phyloP scores from a whole-genome alignment of 2,329 filamentous ascomycete species.

The Pestalotiopsis sp. region DNA sequence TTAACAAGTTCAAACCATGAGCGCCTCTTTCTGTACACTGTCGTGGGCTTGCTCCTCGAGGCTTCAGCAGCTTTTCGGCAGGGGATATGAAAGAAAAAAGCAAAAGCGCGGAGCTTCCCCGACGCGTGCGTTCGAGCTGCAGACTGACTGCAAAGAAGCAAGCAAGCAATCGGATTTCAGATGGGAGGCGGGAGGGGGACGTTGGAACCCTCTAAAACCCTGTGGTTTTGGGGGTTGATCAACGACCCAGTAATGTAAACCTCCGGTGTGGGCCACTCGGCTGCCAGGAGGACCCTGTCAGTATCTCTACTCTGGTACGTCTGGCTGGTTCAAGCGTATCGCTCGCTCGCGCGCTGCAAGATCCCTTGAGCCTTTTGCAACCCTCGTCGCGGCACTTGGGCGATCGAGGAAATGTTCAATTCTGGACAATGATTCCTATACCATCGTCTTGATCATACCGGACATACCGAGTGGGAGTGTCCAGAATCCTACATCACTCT shows the following conservation, averaged over 20 bases:
- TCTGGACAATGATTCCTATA: not conserved
- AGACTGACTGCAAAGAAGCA: not conserved
- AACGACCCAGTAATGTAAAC: not conserved
- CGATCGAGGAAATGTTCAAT: not conserved
- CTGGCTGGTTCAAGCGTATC: not conserved
- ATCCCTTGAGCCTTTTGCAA: not conserved
- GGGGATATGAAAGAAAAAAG: not conserved
- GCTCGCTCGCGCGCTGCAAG: not conserved
- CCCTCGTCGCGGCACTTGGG: not conserved
- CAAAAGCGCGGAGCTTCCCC: not conserved
- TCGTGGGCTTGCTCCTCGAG: not conserved
- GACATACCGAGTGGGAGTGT: too few relatives aligned
- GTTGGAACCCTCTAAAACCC: not conserved
- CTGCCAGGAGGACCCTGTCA: not conserved
- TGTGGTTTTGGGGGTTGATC: not conserved
- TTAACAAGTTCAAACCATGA: not conserved
- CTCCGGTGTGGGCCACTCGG: not conserved
- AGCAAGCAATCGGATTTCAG: not conserved
- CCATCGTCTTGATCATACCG: not conserved
- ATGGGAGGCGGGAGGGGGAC: not conserved
- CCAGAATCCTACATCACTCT: too few relatives aligned
- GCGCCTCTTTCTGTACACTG: not conserved
- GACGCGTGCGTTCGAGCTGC: not conserved
- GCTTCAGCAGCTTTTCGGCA: not conserved
- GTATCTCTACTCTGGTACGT: not conserved